Conservation (phyloP, 306 rosid genomes). For the Citrullus amarus region DNA sequence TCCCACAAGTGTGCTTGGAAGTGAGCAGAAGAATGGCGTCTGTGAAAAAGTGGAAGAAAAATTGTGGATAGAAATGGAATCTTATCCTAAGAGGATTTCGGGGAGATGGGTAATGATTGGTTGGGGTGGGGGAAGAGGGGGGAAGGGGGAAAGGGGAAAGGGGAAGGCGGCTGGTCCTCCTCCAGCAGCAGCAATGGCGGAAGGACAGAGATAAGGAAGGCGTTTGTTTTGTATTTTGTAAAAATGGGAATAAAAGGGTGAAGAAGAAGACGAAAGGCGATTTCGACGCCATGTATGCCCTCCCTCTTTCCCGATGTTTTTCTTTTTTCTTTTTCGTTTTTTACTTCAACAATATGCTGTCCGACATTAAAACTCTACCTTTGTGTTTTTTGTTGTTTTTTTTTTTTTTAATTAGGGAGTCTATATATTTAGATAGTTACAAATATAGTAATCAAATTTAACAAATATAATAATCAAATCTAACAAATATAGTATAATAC, state of each 20-base stretch:
- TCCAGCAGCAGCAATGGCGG: neutral
- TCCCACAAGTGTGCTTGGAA: neutral
- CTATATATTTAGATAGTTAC: too few relatives aligned
- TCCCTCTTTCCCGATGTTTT: conserved; percentile 2
- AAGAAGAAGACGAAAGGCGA: conserved; percentile 27
- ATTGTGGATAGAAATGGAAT: neutral
- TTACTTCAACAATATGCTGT: too few relatives aligned
- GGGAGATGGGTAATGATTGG: neutral
- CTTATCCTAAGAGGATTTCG: neutral
- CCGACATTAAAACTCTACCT: too few relatives aligned
- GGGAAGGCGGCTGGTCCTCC: neutral
- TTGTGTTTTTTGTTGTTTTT: too few relatives aligned
- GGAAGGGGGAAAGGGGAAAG: neutral
- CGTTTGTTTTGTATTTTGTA: neutral
- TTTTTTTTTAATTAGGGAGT: too few relatives aligned
- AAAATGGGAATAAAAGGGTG: conserved; percentile 15
- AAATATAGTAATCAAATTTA: too few relatives aligned
- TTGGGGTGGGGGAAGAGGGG: neutral
- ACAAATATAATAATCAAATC: too few relatives aligned
- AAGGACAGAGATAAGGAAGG: conserved; percentile 1
- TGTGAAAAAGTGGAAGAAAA: neutral
- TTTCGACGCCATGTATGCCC: conserved; percentile 18
- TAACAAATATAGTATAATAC: too few relatives aligned
- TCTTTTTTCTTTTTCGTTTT: neutral
- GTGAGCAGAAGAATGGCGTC: neutral